Conservation (phyloP, 139 green algal genomes). For the Auxenochlorella protothecoides region DNA sequence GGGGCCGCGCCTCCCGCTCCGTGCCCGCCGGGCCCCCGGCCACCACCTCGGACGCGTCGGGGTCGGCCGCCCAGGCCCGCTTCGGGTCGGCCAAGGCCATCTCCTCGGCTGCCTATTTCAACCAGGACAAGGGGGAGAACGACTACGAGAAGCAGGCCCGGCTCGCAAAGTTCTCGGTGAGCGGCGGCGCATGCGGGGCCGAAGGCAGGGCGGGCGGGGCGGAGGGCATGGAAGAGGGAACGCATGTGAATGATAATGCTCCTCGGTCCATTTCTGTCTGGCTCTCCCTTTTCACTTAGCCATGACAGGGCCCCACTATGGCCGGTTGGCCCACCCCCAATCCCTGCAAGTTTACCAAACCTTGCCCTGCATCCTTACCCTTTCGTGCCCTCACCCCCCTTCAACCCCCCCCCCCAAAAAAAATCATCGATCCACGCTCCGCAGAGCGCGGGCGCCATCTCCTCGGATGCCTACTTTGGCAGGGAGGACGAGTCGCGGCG, state of each 20-base stretch:
- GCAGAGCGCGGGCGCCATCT: conserved; percentile 60
- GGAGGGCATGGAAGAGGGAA: no score
- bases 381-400: not conserved
- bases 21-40: not conserved
- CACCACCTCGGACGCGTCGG: conserved; percentile 1
- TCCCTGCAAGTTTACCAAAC: no score
- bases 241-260: no score
- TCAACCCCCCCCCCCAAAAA: no score
- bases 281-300: not conserved
- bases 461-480: conserved; percentile 68
- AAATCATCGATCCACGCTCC: conserved; percentile 1
- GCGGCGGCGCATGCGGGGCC: not conserved
- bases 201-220: not conserved
- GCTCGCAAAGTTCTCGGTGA: conserved; percentile 30
- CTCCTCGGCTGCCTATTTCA: conserved; percentile 49
- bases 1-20: conserved; percentile 14
- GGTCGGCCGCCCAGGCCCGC: conserved; percentile 46
- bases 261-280: not conserved
- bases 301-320: no score
- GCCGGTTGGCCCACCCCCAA: no score
- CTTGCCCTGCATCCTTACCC: not conserved
- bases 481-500: conserved; percentile 8
- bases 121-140: conserved; percentile 17
- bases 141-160: conserved; percentile 40
- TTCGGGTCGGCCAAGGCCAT: conserved; percentile 87